Percentiles rank a stretch among this genome's conserved stretches.
Evolutionary conservation across 495 filamentous ascomycete species (phyloP).

Genomic region (Neurospora tetrasperma): DNA sequence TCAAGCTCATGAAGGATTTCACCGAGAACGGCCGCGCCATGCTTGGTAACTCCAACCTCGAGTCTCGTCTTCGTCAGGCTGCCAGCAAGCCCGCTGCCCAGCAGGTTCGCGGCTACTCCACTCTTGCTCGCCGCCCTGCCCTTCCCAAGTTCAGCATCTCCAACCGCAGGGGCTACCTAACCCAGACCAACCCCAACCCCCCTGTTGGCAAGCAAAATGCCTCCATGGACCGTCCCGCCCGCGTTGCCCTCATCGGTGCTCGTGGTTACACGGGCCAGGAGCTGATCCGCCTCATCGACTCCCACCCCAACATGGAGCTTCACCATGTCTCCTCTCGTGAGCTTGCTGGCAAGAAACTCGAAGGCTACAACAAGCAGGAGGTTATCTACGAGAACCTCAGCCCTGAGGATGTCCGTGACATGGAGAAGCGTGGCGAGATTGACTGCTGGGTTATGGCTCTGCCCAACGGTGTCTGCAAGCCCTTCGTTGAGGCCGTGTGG

Average conservation of each 20-base stretch:
- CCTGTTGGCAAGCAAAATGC: conserved; percentile 90
- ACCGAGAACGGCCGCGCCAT: conserved; percentile 71
- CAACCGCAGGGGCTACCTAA: conserved; percentile 44
- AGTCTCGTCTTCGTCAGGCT: conserved; percentile 70
- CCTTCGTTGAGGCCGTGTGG: conserved; percentile 86
- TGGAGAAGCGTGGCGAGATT: conserved; percentile 85
- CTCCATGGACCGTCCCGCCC: conserved; percentile 69
- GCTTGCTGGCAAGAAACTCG: conserved; percentile 77
- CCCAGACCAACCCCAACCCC: conserved; percentile 91
- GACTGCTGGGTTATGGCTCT: conserved; percentile 99
- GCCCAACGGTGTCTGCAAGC: conserved; percentile 94
- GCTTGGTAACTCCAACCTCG: conserved; percentile 86
- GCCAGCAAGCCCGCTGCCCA: conserved; percentile 45
- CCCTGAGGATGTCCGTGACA: conserved; percentile 79
- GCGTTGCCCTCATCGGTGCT: conserved; percentile 86
- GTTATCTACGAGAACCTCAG: conserved; percentile 88
- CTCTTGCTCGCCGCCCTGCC: conserved; percentile 33
- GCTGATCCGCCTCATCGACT: conserved; percentile 78
- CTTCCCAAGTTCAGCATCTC: conserved; percentile 12
- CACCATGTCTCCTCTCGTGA: conserved; percentile 92
- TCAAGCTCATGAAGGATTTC: conserved; percentile 82
- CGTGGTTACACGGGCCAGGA: conserved; percentile 95
- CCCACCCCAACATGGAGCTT: conserved; percentile 90
- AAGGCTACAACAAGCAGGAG: conserved; percentile 87
- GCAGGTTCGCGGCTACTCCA: conserved; percentile 58